A percentile compares a stretch with the other conserved stretches of the same genome.
Conservation (phyloP, 139 green algal genomes). For the Tetradesmus obliquus region DNA sequence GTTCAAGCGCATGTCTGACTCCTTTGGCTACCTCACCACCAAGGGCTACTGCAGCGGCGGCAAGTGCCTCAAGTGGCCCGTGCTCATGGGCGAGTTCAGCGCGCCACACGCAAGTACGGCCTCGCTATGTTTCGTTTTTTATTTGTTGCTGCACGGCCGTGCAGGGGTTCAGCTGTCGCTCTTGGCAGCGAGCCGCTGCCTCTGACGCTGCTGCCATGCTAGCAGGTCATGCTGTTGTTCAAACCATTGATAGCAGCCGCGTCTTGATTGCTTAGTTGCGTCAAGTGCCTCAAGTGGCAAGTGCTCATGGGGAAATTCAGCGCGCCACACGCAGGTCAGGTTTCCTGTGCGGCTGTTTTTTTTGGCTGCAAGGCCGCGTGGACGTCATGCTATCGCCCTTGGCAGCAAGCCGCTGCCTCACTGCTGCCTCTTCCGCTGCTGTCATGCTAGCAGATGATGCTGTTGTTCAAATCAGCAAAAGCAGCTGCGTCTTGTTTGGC, state of each 20-base stretch:
- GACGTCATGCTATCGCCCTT: too few species aligned
- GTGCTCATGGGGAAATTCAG: slow-evolving; percentile 45
- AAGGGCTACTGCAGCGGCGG: slow-evolving; percentile 42
- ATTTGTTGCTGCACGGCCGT: too few species aligned
- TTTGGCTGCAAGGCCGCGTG: too few species aligned
- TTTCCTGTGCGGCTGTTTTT: too few species aligned
- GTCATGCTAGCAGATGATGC: too few species aligned
- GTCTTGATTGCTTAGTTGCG: too few species aligned
- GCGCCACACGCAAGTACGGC: slow-evolving; percentile 20
- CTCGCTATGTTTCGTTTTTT: too few species aligned
- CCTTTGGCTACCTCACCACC: slow-evolving; percentile 39
- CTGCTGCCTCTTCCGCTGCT: background rate
- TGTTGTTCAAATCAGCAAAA: too few species aligned
- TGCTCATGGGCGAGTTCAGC: slow-evolving; percentile 46
- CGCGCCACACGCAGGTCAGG: slow-evolving; percentile 30
- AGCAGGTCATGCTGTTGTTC: background rate
- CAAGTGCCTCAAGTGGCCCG: slow-evolving; percentile 44
- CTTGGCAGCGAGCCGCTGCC: background rate
- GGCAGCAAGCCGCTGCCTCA: too few species aligned
- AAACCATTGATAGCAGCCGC: too few species aligned
- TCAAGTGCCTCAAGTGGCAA: slow-evolving; percentile 42
- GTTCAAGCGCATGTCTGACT: slow-evolving; percentile 45
- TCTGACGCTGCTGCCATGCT: background rate
- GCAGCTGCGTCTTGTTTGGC: too few species aligned
- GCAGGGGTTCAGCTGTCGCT: too few species aligned